These are phyloP conservation scores for Alternaria novae-zelandiae DNA, from an alignment of 2,329 filamentous ascomycete species.

Conservation along the genomic window DNA sequence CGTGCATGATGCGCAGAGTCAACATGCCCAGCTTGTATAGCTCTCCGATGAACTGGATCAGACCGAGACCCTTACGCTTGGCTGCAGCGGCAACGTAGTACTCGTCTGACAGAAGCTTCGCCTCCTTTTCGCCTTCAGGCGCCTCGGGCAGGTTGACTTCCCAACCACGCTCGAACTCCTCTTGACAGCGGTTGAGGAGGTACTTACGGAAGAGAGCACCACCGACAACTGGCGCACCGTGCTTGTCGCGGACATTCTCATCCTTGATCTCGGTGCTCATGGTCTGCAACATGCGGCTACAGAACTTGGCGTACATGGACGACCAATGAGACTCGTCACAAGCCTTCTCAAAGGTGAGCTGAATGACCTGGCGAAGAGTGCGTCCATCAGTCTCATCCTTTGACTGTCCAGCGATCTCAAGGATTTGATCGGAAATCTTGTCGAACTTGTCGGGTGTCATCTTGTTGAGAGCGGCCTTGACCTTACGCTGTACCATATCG, in stretches of 20 bases:
- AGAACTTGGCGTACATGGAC: conserved; percentile 98
- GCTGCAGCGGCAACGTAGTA: conserved; percentile 94
- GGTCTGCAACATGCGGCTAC: conserved; percentile 92
- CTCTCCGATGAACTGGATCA: conserved; percentile 99
- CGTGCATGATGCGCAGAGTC: conserved; percentile 99
- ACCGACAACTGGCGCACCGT: conserved; percentile 84
- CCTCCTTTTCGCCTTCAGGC: conserved; percentile 81
- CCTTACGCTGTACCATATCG: conserved; percentile 95
- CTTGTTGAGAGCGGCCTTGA: conserved; percentile 98
- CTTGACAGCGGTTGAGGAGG: conserved; percentile 95
- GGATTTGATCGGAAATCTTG: conserved; percentile 90
- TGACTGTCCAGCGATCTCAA: conserved; percentile 90
- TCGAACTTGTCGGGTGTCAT: conserved; percentile 99
- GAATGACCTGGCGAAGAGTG: conserved; percentile 95
- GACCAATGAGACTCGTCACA: conserved; percentile 99
- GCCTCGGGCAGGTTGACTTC: conserved; percentile 82
- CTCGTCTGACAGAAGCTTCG: conserved; percentile 87
- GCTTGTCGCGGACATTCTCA: conserved; percentile 91
- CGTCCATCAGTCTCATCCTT: conserved; percentile 95
- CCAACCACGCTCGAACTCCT: conserved; percentile 99
- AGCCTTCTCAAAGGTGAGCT: conserved; percentile 98
- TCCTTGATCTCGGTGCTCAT: conserved; percentile 88
- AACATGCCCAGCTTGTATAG: conserved; percentile 99
- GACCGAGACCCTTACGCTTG: conserved; percentile 94
- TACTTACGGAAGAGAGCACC: conserved; percentile 98